Base-by-base conservation (phyloP, 805 yeast genomes). In the Kuraishia borneana region DNA sequence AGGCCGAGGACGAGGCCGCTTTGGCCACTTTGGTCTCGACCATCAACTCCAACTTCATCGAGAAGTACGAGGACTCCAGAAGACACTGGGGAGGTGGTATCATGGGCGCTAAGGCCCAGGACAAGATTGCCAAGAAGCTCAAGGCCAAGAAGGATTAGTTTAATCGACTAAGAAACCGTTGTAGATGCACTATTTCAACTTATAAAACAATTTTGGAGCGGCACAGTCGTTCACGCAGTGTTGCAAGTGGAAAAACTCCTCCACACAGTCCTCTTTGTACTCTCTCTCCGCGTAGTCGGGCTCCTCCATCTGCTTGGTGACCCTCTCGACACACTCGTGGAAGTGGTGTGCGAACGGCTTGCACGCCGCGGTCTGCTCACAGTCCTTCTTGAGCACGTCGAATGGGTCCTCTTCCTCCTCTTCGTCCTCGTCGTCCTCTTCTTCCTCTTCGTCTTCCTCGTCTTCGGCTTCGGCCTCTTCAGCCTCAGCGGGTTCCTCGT, bases 21-120 rank as follows among this genome's bases (percentile, higher is more conserved):
- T 78, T 89, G 56, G 88, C 96, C 50, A 83, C 84, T 65, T 76
- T 89, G 58, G 75, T 92, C 51, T 81, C 96, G 39, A 81, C 97
- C 58, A 76, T 89, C 66, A 78, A 85, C 70, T 80, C 94, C 51
- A 87, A 85, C 92, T 89, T 81, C 70, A 64, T 68, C 54, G 95
- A 83, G 62, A 84, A 85, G 70, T 84, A 80, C 82, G 96, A 89
- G 60, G 96, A 92, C 54, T 60, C 74, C 62, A 89, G 94, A 78
- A 87, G 84, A 73, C 95, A 85, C 81, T 89, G 98, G 98, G 97
- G 97, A 76, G 98, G 98, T 76, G 98, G 98, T 76, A 61, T 85
- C 67, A 72, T 92, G 76, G 96, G 97, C 67, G 70, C 82, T 54
- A 92, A 89, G 76, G 85, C 96, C 58, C 75, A 73, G 58, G 92